Conservation (phyloP, 495 filamentous ascomycete genomes). For the Daldinia concentrica region DNA sequence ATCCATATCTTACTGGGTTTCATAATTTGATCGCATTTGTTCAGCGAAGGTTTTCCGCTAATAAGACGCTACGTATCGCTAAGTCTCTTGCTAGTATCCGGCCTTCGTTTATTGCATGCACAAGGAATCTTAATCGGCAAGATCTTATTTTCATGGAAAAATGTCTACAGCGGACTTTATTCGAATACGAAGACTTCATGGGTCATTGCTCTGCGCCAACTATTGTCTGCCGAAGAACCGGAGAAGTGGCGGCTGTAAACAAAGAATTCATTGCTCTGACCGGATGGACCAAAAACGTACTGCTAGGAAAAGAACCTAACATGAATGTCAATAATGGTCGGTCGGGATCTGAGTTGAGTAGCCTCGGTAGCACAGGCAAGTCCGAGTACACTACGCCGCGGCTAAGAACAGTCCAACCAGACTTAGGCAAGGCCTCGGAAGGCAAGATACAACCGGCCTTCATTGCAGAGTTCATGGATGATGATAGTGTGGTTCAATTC, state of each 20-base stretch:
- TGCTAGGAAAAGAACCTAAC: slow-evolving; percentile 88
- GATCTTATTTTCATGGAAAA: slow-evolving; percentile 98
- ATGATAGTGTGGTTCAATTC: slow-evolving; percentile 91
- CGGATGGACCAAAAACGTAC: slow-evolving; percentile 91
- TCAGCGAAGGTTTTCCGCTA: slow-evolving; percentile 74
- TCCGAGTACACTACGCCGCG: slow-evolving; percentile 57
- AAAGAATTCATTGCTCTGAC: slow-evolving; percentile 95
- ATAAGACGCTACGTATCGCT: slow-evolving; percentile 79
- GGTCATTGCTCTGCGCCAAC: slow-evolving; percentile 86
- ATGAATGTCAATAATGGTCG: slow-evolving; percentile 80
- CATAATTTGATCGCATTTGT: slow-evolving; percentile 87
- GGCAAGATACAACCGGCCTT: slow-evolving; percentile 74
- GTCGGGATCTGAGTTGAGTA: slow-evolving; percentile 49
- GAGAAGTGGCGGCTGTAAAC: slow-evolving; percentile 89
- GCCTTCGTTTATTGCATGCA: slow-evolving; percentile 90
- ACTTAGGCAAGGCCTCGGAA: slow-evolving; percentile 44
- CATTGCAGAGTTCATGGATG: slow-evolving; percentile 90
- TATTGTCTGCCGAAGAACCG: slow-evolving; percentile 89
- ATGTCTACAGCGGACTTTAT: slow-evolving; percentile 90
- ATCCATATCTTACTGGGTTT: slow-evolving; percentile 88
- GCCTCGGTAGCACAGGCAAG: slow-evolving; percentile 46
- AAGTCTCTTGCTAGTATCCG: slow-evolving; percentile 88
- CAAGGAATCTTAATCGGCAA: slow-evolving; percentile 79
- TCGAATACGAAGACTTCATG: slow-evolving; percentile 92
- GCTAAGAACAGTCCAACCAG: slow-evolving; percentile 52